Evolutionary conservation across 1,284 basidiomycete species (phyloP).

Genomic region (Mycena citricolor): DNA sequence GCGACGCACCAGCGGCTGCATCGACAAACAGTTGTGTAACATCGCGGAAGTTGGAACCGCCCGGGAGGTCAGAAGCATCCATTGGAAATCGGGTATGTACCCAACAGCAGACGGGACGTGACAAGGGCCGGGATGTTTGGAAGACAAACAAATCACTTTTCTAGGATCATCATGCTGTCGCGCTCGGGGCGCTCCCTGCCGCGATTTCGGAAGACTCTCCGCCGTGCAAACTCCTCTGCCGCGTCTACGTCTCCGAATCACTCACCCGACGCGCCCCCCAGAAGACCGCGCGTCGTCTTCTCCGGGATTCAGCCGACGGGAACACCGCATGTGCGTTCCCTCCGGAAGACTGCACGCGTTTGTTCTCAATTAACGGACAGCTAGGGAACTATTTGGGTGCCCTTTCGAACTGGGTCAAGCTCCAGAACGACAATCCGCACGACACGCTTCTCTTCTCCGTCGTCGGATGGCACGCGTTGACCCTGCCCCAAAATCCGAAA

Average conservation of each 20-base stretch:
- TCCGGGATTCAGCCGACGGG: conserved; percentile 87
- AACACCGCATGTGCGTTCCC: conserved; percentile 70
- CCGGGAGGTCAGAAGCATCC: conserved; percentile 41
- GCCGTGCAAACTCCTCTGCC: no score
- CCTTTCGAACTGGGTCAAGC: conserved; percentile 82
- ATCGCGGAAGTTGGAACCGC: conserved; percentile 58
- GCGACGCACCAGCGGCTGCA: conserved; percentile 57
- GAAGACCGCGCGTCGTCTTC: no score
- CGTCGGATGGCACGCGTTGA: conserved; percentile 91
- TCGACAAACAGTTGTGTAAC: conserved; percentile 56
- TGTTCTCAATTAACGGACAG: conserved; percentile 40
- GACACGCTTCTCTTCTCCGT: conserved; percentile 83
- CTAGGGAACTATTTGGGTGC: conserved; percentile 94
- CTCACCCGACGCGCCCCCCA: no score
- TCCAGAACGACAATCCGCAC: conserved; percentile 62
- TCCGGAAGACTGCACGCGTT: conserved; percentile 6
- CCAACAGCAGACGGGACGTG: no score
- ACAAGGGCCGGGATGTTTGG: no score
- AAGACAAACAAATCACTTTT: no score
- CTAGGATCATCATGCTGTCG: no score
- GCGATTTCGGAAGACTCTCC: no score
- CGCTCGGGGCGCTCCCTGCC: no score
- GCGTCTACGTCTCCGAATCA: no score
- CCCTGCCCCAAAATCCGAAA: conserved; percentile 81
- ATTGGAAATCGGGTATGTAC: no score